These are phyloP conservation scores for Hypomontagnella monticulosa DNA, from an alignment of 495 filamentous ascomycete species.

Conservation along the genomic window DNA sequence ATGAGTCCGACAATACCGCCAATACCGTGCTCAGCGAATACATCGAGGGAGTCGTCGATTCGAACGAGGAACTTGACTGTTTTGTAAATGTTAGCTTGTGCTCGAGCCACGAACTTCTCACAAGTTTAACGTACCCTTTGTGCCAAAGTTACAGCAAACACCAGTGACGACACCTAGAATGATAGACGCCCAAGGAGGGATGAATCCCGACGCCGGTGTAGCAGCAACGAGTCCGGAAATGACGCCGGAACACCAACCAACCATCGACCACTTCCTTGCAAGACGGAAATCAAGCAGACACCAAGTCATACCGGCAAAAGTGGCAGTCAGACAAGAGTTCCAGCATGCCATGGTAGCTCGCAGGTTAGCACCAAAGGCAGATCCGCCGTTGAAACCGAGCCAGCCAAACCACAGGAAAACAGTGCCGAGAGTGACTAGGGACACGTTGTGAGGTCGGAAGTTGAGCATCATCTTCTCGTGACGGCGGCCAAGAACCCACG, in stretches of 20 bases:
- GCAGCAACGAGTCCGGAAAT: constrained; percentile 92
- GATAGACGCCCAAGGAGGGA: constrained; percentile 90
- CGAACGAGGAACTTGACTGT: constrained; percentile 92
- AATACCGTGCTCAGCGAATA: constrained; percentile 97
- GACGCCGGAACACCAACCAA: constrained; percentile 96
- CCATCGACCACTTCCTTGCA: constrained; percentile 98
- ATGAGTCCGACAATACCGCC: constrained; percentile 92
- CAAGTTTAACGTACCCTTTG: constrained; percentile 65
- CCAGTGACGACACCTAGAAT: constrained; percentile 87
- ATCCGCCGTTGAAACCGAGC: constrained; percentile 98
- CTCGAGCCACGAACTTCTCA: constrained; percentile 38
- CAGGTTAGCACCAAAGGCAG: constrained; percentile 92
- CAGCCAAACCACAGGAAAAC: constrained; percentile 98
- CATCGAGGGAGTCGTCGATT: constrained; percentile 97
- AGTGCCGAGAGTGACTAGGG: constrained; percentile 93
- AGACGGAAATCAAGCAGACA: constrained; percentile 93
- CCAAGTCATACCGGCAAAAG: constrained; percentile 90
- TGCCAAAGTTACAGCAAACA: constrained; percentile 90
- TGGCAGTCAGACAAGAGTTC: constrained; percentile 94
- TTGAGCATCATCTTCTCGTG: constrained; percentile 99
- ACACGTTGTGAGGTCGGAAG: constrained; percentile 97
- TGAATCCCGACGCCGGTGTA: constrained; percentile 85
- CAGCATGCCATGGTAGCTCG: constrained; percentile 96
- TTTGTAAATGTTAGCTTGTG: constrained; percentile 42
- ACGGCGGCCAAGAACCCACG: constrained; percentile 91